Percentiles rank a stretch among this genome's conserved stretches.
Conservation (phyloP, 768 basidiomycete genomes). For the Pleurotus sapidus region DNA sequence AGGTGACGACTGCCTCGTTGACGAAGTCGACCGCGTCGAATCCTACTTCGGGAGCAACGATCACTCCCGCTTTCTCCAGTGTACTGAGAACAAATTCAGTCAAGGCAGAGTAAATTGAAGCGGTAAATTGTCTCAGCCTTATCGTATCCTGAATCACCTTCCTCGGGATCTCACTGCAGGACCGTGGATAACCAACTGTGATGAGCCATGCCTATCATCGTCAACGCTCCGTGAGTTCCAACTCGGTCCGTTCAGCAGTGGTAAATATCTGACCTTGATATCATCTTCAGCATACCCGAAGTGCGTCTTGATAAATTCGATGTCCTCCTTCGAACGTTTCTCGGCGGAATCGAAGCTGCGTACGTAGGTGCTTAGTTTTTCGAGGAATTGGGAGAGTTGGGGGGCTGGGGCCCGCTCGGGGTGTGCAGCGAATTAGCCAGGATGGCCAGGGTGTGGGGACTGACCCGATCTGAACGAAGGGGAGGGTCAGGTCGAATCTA, state of each 20-base stretch:
- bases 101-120: background rate
- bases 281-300: constrained; percentile 86
- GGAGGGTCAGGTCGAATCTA: background rate
- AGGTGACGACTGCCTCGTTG: constrained; percentile 46
- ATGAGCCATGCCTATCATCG: constrained; percentile 71
- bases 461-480: constrained; percentile 61
- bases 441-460: constrained; percentile 96
- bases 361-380: constrained; percentile 61
- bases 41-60: constrained; percentile 52
- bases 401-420: constrained; percentile 54
- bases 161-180: constrained; percentile 62
- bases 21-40: constrained; percentile 60
- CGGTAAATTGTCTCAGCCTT: constrained; percentile 38
- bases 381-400: constrained; percentile 58
- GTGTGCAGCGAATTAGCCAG: constrained; percentile 91
- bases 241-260: background rate
- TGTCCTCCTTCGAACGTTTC: constrained; percentile 52
- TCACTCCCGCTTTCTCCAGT: constrained; percentile 74
- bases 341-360: constrained; percentile 60
- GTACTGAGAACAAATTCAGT: constrained; percentile 38
- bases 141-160: constrained; percentile 70
- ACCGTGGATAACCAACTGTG: constrained; percentile 71
- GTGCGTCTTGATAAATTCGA: constrained; percentile 71
- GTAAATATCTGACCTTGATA: constrained; percentile 50
- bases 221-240: background rate